Conservation (phyloP, 306 rosid genomes). For the Gynostemma pentaphyllum region DNA sequence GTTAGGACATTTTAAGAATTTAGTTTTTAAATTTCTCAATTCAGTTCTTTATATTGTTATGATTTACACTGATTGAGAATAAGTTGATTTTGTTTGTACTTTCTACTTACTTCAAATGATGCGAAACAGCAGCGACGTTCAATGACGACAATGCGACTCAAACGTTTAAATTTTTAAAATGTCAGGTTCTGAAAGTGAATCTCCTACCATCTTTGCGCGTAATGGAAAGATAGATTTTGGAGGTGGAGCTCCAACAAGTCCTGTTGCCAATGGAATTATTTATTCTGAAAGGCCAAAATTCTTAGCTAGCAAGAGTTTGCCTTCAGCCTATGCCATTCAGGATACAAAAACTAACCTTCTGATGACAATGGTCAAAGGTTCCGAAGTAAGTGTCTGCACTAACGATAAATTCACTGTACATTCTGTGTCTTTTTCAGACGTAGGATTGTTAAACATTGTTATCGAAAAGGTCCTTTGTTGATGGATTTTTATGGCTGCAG, state of each 20-base stretch:
- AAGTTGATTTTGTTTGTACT: neutral
- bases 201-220: neutral
- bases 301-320: neutral
- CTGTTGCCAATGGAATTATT: constrained; percentile 3
- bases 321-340: neutral
- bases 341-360: neutral
- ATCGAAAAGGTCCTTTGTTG: constrained; percentile 14
- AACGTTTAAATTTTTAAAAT: neutral
- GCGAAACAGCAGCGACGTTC: neutral
- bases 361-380: neutral
- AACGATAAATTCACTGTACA: neutral
- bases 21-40: neutral
- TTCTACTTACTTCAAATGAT: neutral
- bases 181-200: constrained; percentile 4
- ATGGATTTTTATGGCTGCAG: constrained; percentile 9
- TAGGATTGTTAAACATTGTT: constrained; percentile 18
- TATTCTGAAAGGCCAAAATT: constrained; percentile 1
- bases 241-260: constrained; percentile 5
- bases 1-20: neutral
- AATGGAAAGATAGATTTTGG: neutral
- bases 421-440: constrained; percentile 28
- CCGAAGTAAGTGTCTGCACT: neutral
- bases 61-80: neutral
- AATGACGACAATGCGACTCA: neutral
- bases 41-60: neutral